These are phyloP conservation scores for Penicillium maclennaniae DNA, from an alignment of 495 filamentous ascomycete species.

Conservation along the genomic window DNA sequence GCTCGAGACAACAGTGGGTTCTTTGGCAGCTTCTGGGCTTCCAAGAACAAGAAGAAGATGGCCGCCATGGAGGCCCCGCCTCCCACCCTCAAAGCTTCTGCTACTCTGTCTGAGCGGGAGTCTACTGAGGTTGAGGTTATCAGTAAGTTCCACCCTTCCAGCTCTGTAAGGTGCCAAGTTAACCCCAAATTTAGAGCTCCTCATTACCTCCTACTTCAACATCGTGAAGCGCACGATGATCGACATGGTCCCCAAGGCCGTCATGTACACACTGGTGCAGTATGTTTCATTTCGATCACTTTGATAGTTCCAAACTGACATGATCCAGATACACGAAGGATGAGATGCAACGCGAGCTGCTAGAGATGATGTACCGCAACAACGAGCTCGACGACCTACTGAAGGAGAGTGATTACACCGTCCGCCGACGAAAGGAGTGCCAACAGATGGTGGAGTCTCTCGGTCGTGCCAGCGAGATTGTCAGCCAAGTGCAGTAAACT, in stretches of 20 bases:
- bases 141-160: conserved; percentile 58
- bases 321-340: conserved; percentile 79
- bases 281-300: conserved; percentile 46
- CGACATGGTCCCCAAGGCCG: conserved; percentile 99
- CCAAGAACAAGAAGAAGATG: conserved; percentile 99
- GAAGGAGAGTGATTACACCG: conserved; percentile 97
- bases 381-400: conserved; percentile 88
- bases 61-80: conserved; percentile 97
- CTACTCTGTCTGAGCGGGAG: conserved; percentile 88
- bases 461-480: conserved; percentile 86
- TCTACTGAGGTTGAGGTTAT: conserved; percentile 95
- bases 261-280: conserved; percentile 96
- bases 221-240: conserved; percentile 98
- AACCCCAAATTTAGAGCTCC: conserved; percentile 62
- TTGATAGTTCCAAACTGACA: not conserved
- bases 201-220: conserved; percentile 96
- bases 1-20: conserved; percentile 67
- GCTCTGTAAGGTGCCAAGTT: not conserved
- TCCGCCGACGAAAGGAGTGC: conserved; percentile 94
- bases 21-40: conserved; percentile 95
- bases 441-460: conserved; percentile 98
- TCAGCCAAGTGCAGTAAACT: conserved; percentile 85
- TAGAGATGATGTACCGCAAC: conserved; percentile 96
- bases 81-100: conserved; percentile 87
- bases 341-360: conserved; percentile 95